Conservation (phyloP, 2,329 filamentous ascomycete species). For the Nemania sp. region DNA sequence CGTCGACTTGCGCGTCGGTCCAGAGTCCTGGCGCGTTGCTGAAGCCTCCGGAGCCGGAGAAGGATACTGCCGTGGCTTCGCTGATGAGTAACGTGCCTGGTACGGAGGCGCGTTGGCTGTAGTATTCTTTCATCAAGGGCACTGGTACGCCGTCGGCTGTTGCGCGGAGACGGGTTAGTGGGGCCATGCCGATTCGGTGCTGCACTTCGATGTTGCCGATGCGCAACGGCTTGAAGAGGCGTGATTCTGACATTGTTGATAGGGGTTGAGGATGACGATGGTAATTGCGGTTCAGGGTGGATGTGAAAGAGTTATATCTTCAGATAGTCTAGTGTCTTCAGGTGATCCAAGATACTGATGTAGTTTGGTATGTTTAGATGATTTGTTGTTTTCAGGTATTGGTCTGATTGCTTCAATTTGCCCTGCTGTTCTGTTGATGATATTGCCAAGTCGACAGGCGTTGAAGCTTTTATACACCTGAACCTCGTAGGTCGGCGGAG, state of each 20-base stretch:
- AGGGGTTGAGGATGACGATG: neutral
- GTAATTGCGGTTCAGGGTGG: neutral
- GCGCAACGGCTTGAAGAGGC: slow-evolving; percentile 33
- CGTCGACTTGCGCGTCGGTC: slow-evolving; percentile 53
- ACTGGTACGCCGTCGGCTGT: slow-evolving; percentile 45
- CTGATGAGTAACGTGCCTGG: slow-evolving; percentile 52
- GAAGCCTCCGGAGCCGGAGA: slow-evolving; percentile 49
- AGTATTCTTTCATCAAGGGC: slow-evolving; percentile 40
- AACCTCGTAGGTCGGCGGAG: neutral
- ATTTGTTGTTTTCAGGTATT: no score
- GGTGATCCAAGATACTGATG: no score
- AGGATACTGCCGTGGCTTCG: slow-evolving; percentile 57
- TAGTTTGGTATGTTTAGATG: no score
- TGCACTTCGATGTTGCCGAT: slow-evolving; percentile 31
- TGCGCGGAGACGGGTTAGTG: slow-evolving; percentile 57
- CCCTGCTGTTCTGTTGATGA: no score
- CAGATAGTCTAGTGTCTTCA: no score
- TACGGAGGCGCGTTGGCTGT: slow-evolving; percentile 33
- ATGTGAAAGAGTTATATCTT: neutral
- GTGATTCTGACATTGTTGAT: slow-evolving; percentile 25
- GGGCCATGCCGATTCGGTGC: slow-evolving; percentile 45
- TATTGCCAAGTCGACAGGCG: no score
- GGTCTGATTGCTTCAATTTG: no score
- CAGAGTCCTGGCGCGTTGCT: slow-evolving; percentile 57
- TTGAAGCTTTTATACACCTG: slow-evolving; percentile 9